Conservation (phyloP, 2,329 filamentous ascomycete genomes). For the Leptosphaerulina australis region DNA sequence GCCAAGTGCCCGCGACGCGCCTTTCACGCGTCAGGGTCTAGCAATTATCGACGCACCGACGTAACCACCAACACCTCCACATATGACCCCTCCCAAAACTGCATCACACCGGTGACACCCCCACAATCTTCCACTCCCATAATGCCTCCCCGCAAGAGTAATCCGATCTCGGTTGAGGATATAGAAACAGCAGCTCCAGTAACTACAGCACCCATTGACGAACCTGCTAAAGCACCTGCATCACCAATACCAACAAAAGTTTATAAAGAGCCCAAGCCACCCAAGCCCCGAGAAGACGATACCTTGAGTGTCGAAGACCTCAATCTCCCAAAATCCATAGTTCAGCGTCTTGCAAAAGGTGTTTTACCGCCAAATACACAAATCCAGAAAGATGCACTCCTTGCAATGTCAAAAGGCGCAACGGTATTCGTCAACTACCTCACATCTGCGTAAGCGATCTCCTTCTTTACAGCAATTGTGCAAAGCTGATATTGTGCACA, state of each 20-base stretch:
- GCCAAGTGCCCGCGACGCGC: slow-evolving; percentile 14
- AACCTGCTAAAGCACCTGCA: slow-evolving; percentile 4
- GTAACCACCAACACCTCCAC: slow-evolving; percentile 21
- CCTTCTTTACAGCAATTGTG: not conserved
- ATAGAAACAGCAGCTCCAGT: slow-evolving; percentile 20
- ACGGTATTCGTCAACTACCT: slow-evolving; percentile 85
- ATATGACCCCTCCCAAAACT: slow-evolving; percentile 12
- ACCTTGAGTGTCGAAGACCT: slow-evolving; percentile 64
- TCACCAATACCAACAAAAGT: slow-evolving; percentile 14
- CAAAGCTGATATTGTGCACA: not conserved
- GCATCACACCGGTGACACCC: slow-evolving; percentile 3
- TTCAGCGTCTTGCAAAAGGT: slow-evolving; percentile 78
- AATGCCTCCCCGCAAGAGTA: slow-evolving; percentile 58
- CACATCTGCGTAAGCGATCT: slow-evolving; percentile 67
- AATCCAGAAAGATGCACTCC: slow-evolving; percentile 80
- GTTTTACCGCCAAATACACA: slow-evolving; percentile 81
- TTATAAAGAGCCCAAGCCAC: slow-evolving; percentile 15
- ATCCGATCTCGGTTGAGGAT: slow-evolving; percentile 49
- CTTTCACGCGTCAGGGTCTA: slow-evolving; percentile 37
- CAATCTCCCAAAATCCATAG: slow-evolving; percentile 78
- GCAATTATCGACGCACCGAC: slow-evolving; percentile 23
- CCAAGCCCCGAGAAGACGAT: slow-evolving; percentile 41
- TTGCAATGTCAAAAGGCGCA: slow-evolving; percentile 80
- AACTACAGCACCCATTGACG: slow-evolving; percentile 3
- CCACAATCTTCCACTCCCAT: slow-evolving; percentile 7